Evolutionary conservation across 2,329 filamentous ascomycete species (phyloP), one percentile per base, ranked within the genome.

Genomic region (Triangularia setosa): DNA sequence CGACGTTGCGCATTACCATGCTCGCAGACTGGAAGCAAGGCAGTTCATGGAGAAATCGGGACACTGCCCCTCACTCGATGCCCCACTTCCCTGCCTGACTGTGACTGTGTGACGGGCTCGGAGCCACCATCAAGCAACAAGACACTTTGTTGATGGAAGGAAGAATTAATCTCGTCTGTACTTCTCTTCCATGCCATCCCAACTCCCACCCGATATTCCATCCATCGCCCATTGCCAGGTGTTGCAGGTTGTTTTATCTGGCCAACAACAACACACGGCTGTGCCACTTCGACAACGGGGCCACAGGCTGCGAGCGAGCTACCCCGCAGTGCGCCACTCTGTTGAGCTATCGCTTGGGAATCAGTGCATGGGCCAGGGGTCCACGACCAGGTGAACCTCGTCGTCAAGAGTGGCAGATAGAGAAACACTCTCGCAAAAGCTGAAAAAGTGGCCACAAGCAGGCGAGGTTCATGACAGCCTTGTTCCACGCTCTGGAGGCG

Each of bases 301-400:
- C n/a, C n/a, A n/a, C n/a, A n/a, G 30, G 21, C 56, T 27, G 48
- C 9, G 24, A 52, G 23, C 21, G 25, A 52, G 35, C 40, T 60
- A 60, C 58, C 58, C 58, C 58, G 58, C 58, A 60, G 58, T 14
- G 58, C 58, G 40, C 58, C 58, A 60, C 58, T 53, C 24, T 12
- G 40, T 52, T 40, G 24, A 60, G 58, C 58, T 60, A 53, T 53
- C 58, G 58, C 58, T 60, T 53, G 35, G 35, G 58, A 53, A 52
- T 18, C 40, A 30, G 58, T 53, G 58, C 40, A 53, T 60, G 58
- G 58, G 25, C 58, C 40, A 48, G 40, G 40, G 40, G 21, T 18
- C 40, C 7, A 48, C 40, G 40, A 48, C 58, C 25, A 55, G 58
- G 58, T 18, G 40, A 60, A 40, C 58, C 53, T 57, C 60, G 55